Evolutionary conservation across 306 rosid species (phyloP).

Genomic region (Quercus variabilis): DNA sequence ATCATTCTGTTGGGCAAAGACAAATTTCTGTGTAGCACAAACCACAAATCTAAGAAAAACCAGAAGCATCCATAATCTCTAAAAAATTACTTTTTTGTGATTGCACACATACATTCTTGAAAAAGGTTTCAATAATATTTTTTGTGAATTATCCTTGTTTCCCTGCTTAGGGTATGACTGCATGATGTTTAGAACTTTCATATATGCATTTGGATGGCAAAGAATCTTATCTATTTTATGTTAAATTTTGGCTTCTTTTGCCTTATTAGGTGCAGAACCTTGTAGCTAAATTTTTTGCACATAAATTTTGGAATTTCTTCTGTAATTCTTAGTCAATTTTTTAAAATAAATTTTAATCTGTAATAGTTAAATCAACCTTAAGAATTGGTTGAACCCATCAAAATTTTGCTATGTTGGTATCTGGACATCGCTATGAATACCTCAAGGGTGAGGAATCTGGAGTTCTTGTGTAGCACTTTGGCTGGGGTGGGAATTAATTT

Average conservation of each 20-base stretch:
- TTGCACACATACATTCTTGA: not conserved
- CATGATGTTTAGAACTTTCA: not conserved
- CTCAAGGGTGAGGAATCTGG: not conserved
- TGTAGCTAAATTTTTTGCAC: not conserved
- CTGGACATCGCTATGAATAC: not conserved
- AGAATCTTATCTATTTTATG: not conserved
- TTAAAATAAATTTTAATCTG: not conserved
- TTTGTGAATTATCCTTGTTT: not conserved
- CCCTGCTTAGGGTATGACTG: not conserved
- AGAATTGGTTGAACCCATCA: not conserved
- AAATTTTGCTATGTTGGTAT: not conserved
- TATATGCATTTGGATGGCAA: not conserved
- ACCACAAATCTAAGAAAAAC: not conserved
- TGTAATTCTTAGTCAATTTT: not conserved
- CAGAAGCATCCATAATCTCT: not conserved
- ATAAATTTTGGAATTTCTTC: not conserved
- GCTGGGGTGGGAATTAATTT: not conserved
- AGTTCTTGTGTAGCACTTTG: not conserved
- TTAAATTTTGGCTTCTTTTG: not conserved
- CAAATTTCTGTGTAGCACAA: slow-evolving; percentile 1
- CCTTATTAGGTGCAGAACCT: too few relatives aligned
- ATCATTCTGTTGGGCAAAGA: not conserved
- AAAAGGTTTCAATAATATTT: not conserved
- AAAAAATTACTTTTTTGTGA: not conserved
- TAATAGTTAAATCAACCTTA: not conserved